A percentile compares a stretch with the other conserved stretches of the same genome.
phyloP scores from a whole-genome alignment of 169 alveolate genomes.

The Plasmodium blacklocki region DNA sequence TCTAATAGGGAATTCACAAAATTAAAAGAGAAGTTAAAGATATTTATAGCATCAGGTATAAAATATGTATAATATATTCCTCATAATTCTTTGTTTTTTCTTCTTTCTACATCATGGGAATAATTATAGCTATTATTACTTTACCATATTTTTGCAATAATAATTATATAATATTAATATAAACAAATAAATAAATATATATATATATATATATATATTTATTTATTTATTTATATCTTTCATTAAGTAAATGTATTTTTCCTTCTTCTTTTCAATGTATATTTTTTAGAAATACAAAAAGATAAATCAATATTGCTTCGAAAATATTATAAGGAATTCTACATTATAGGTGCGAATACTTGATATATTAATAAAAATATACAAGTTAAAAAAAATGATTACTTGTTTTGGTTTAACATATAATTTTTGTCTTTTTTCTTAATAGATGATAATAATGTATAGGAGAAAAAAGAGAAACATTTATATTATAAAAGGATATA shows the following conservation, averaged over 20 bases:
- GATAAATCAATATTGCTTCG: slow-evolving; percentile 54
- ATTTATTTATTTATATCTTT: neutral
- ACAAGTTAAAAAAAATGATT: neutral
- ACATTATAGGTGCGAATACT: slow-evolving; percentile 11
- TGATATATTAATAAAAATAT: slow-evolving; percentile 10
- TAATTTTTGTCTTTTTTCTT: slow-evolving; percentile 9
- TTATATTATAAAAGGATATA: neutral
- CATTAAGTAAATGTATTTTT: neutral
- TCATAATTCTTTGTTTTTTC: neutral
- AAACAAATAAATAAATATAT: neutral
- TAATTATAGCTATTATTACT: too few species aligned
- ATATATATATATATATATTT: neutral
- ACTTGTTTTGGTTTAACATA: too few species aligned
- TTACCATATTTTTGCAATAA: neutral
- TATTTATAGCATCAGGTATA: slow-evolving; percentile 70
- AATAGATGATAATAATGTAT: slow-evolving; percentile 41
- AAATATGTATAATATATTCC: neutral
- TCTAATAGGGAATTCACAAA: slow-evolving; percentile 60
- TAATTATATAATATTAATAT: neutral
- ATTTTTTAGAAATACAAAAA: slow-evolving; percentile 65
- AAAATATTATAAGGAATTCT: slow-evolving; percentile 70
- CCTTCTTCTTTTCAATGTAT: neutral
- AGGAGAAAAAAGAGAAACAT: slow-evolving; percentile 13
- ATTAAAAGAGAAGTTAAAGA: slow-evolving; percentile 69
- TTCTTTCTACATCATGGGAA: too few species aligned